Base-by-base conservation (phyloP, 1,284 basidiomycete genomes). In the Leucoagaricus sp. region DNA sequence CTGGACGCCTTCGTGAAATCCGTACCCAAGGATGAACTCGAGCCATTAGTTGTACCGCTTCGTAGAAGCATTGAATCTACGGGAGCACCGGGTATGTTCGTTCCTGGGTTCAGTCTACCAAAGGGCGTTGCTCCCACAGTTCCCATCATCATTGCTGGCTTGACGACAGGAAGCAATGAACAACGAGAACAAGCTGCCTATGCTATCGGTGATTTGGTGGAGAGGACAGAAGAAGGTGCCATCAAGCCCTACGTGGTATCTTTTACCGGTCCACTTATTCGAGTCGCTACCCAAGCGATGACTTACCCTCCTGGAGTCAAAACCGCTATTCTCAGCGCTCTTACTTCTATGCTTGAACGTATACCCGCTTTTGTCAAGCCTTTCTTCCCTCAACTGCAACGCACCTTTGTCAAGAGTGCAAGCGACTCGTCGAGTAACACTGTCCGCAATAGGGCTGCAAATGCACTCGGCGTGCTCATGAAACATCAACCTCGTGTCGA, bases 231-330 rank as follows among this genome's bases (percentile, higher is more conserved):
- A 28, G 90, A 96, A 67, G 82, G 78, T 21, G 87, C 94, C 1
- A 92, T 99, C 83, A 98, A 97, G 72, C 93, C 95, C 0, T 98
- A 94, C 72, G 94, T 98, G 60, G 96, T 98, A 10, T 91, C 93
- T 31, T 94, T 98, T 70, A 98, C 96, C 21, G 96, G 96, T 25
- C 95, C 96, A 2, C 86, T 98, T 61, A 98, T 98, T 67, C 89
- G 93, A 67, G 93, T 96, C 36, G 94, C 93, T 2, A 93, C 92
- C 0, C 90, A 93, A 69, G 88, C 92, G 15, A 91, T 89, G 49
- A 86, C 88, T 0, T 93, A 94, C 68, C 94, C 95, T 5, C 91
- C 94, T 1, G 91, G 88, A 25, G 93, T 97, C 72, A 97, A 97
- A 76, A 86, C 85, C 10, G 94, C 89, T 9, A 96, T 97, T 59